Conservation (phyloP, 768 basidiomycete species). For the Russula griseocarnosa region DNA sequence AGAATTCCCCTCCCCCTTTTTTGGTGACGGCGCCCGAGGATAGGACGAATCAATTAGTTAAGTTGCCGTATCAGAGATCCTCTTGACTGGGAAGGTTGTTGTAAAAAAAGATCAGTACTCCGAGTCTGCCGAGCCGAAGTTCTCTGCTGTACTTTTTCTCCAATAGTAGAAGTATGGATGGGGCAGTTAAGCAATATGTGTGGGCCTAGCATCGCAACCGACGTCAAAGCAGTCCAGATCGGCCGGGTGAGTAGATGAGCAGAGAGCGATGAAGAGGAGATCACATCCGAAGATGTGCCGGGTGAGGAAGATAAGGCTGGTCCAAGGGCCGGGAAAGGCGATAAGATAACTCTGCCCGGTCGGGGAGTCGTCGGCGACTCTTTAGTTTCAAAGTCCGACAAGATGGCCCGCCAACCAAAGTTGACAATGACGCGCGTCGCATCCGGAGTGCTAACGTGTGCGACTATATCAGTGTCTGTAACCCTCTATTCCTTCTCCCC, state of each 20-base stretch:
- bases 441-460: not conserved
- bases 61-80: not conserved
- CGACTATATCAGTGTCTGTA: conserved; percentile 15
- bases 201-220: not conserved
- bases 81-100: not conserved
- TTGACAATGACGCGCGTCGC: conserved; percentile 24
- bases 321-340: conserved; percentile 10
- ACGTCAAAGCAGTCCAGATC: not conserved
- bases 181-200: not conserved
- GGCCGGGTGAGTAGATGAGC: too few species aligned
- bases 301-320: not conserved
- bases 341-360: conserved; percentile 10
- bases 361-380: conserved; percentile 18
- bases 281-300: not conserved
- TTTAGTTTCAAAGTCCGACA: conserved; percentile 15
- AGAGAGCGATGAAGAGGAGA: not conserved
- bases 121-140: too few species aligned
- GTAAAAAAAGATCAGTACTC: not conserved
- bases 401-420: not conserved
- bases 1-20: not conserved
- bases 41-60: not conserved
- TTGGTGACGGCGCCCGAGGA: not conserved
- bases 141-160: too few species aligned
- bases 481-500: not conserved
- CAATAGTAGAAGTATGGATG: too few species aligned